Base-by-base conservation (phyloP, 257 asterid species). In the Fraxinus cuspidata region DNA sequence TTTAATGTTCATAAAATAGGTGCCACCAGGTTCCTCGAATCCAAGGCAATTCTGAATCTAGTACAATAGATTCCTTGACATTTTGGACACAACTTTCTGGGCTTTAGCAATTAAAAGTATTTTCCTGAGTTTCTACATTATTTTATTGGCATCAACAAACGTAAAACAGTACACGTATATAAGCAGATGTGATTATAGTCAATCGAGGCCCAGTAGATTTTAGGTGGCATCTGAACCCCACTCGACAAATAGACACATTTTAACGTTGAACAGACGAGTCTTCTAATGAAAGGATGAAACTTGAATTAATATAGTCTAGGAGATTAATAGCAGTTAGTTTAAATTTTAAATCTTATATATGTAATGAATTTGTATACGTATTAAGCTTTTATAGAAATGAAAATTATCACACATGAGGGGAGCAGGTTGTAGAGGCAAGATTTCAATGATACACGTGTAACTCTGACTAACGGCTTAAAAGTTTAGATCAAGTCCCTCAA, bases 1-100 rank as follows among this genome's bases (percentile, higher is more conserved):
- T 47, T 72, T 74, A 35, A 56, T 76, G 72, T 13, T 29, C 70
- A 29, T 38, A 64, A 25, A 58, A 21, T 58, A 58, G 2, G 13
- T 7, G 66, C 31, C 12, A 21, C 13, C 31, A 8, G 15, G 21
- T 47, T 47, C 58, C 58, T 16, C 58, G 58, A 47, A 47, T 15
- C 58, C 66, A 21, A 58, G 31, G 28, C n/a, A 47, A 47, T 56
- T 56, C 12, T n/a, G 65, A 56, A 28, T 56, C 3, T 21, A 56
- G 65, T 58, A 58, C 66, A 63, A 11, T 9, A 27, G 69, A 63
- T 63, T 27, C 69, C 35, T 63, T 58, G 70, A 74, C 80, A 80
- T 79, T 37, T 83, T 77, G 77, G 86, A 28, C 28, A 38, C 68
- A 65, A 76, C 81, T 74, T 60, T 4, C 42, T 56, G 58, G 69